Conservation (phyloP, 352 stramenopile species). For the Phytophthora ramorum region DNA sequence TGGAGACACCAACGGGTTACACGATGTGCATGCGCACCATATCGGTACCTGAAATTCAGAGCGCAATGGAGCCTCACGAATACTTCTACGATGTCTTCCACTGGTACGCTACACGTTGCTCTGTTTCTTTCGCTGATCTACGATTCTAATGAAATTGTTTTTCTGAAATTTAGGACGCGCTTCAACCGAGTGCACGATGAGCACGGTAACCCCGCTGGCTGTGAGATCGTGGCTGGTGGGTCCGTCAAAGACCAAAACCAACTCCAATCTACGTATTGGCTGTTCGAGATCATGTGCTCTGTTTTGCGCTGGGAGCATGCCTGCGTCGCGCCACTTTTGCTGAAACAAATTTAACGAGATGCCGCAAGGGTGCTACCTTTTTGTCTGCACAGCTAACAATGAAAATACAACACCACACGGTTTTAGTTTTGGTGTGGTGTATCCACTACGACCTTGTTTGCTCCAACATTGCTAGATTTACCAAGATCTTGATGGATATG, state of each 20-base stretch:
- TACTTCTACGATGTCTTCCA: constrained; percentile 66
- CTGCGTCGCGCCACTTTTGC: constrained; percentile 46
- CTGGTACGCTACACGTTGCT: constrained; percentile 34
- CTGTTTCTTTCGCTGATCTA: not conserved
- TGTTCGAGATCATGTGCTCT: constrained; percentile 68
- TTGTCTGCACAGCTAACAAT: not conserved
- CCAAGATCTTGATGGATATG: no score
- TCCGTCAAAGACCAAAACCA: constrained; percentile 53
- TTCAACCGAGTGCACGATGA: constrained; percentile 61
- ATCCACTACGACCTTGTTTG: no score
- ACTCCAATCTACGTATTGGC: constrained; percentile 53
- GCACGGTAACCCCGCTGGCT: constrained; percentile 40
- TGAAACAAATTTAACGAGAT: constrained; percentile 23
- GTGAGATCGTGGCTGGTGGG: constrained; percentile 56
- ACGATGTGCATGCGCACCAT: constrained; percentile 65
- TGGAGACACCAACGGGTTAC: constrained; percentile 57
- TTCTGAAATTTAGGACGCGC: constrained; percentile 35
- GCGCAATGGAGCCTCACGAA: constrained; percentile 47
- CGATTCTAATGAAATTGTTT: not conserved
- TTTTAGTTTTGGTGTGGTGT: not conserved
- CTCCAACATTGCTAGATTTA: no score
- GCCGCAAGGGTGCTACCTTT: not conserved
- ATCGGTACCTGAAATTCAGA: constrained; percentile 52
- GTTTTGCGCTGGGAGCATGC: constrained; percentile 63
- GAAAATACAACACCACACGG: not conserved